Percentiles rank a stretch among this genome's conserved stretches.
Conservation (phyloP, 2,329 filamentous ascomycete species). For the Purpureocillium takamizusanense region DNA sequence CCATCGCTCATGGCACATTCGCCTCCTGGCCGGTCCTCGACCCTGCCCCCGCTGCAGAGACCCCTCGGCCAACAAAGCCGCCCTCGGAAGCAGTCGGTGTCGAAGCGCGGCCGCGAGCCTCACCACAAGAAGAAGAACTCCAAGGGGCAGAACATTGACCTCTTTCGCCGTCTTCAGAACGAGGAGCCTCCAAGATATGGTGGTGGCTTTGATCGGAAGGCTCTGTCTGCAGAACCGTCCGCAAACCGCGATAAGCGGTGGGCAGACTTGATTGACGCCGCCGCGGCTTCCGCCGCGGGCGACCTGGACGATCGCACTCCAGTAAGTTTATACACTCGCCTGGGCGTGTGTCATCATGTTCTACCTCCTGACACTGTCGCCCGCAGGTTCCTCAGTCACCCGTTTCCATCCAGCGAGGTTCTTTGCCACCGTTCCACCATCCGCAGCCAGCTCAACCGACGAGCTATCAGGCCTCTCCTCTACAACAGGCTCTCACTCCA, state of each 20-base stretch:
- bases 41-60: constrained; percentile 73
- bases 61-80: constrained; percentile 60
- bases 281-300: constrained; percentile 78
- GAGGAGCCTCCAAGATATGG: constrained; percentile 54
- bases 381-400: constrained; percentile 54
- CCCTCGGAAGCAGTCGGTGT: constrained; percentile 78
- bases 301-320: constrained; percentile 85
- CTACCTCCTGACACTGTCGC: not conserved
- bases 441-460: constrained; percentile 48
- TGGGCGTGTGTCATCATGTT: too few relatives aligned
- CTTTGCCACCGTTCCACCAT: constrained; percentile 51
- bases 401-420: constrained; percentile 53
- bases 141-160: constrained; percentile 57
- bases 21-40: constrained; percentile 79
- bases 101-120: constrained; percentile 64
- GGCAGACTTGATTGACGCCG: constrained; percentile 94
- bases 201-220: constrained; percentile 65
- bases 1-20: constrained; percentile 77
- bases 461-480: constrained; percentile 78
- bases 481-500: constrained; percentile 85
- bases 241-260: constrained; percentile 80
- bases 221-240: constrained; percentile 76
- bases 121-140: constrained; percentile 79
- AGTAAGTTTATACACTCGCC: too few relatives aligned
- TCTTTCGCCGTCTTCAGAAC: constrained; percentile 50